phyloP scores from a whole-genome alignment of 1,284 basidiomycete species.

The Boletus nobilissimus region DNA sequence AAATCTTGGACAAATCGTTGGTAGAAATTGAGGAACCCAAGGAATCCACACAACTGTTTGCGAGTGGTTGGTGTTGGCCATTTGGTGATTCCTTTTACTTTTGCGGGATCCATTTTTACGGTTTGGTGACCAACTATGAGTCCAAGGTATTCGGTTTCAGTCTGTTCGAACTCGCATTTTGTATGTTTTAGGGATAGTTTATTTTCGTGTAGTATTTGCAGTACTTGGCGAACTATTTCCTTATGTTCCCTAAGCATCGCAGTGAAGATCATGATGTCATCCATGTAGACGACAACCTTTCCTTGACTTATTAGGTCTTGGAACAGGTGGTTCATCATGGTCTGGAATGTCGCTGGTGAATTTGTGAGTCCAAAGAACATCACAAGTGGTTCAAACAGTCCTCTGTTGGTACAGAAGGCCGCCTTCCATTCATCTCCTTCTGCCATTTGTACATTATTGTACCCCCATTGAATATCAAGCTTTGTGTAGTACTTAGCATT shows the following conservation, averaged over 20 bases:
- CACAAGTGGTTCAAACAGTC: neutral
- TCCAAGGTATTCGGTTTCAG: neutral
- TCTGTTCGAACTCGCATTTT: neutral
- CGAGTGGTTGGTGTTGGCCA: fast-evolving
- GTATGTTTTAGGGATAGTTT: neutral
- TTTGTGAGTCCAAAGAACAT: constrained; percentile 7
- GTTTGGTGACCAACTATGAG: neutral
- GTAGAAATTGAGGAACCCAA: neutral
- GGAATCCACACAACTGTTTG: neutral
- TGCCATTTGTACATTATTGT: constrained; percentile 2
- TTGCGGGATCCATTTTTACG: neutral
- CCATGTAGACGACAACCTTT: neutral
- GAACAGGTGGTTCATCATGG: neutral
- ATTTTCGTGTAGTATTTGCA: neutral
- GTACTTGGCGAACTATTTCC: neutral
- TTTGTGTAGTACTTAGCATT: neutral
- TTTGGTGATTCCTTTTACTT: neutral
- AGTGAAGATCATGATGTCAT: neutral
- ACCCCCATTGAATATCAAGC: neutral
- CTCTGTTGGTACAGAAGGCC: neutral
- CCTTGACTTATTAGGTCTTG: neutral
- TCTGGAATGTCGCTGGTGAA: neutral
- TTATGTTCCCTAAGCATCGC: neutral
- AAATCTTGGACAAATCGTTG: neutral
- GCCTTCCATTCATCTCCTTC: constrained; percentile 17